These are phyloP conservation scores for Quambalaria eucalypti DNA, from an alignment of 1,284 basidiomycete species.

Conservation along the genomic window DNA sequence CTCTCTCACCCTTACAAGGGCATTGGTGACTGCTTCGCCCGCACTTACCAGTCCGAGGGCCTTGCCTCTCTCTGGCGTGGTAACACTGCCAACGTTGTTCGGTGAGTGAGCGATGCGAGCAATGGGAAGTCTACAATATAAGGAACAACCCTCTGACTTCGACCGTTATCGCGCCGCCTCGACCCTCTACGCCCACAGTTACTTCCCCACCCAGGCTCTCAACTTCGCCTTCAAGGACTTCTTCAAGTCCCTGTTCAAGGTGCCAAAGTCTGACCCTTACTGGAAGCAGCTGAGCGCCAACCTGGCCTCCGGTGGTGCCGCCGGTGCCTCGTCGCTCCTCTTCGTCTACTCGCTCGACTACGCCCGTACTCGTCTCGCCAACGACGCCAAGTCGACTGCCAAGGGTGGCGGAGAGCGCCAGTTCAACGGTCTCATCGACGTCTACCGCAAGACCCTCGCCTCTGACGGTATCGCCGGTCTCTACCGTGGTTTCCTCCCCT, in stretches of 20 bases:
- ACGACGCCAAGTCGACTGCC: conserved; percentile 46
- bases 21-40: conserved; percentile 46
- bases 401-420: conserved; percentile 47
- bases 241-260: conserved; percentile 46
- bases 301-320: conserved; percentile 47
- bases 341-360: conserved; percentile 48
- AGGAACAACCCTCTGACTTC: no score
- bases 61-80: conserved; percentile 46
- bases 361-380: conserved; percentile 48
- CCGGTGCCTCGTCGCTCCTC: conserved; percentile 47
- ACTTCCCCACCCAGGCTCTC: conserved; percentile 47
- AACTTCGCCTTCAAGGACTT: conserved; percentile 48
- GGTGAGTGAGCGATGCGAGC: no score
- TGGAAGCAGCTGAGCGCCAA: conserved; percentile 45
- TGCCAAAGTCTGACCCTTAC: conserved; percentile 46
- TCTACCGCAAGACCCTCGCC: conserved; percentile 47
- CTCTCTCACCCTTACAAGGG: conserved; percentile 47
- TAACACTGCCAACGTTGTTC: conserved; percentile 48
- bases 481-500: conserved; percentile 48
- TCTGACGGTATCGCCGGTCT: conserved; percentile 47
- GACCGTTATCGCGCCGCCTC: no score
- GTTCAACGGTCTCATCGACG: conserved; percentile 48
- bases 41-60: conserved; percentile 47
- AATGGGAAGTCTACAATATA: no score
- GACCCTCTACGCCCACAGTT: conserved; percentile 8